Evolutionary conservation across 768 basidiomycete genomes (phyloP), one percentile per base, ranked within the genome.

Genomic region (Leccinellum luteum): DNA sequence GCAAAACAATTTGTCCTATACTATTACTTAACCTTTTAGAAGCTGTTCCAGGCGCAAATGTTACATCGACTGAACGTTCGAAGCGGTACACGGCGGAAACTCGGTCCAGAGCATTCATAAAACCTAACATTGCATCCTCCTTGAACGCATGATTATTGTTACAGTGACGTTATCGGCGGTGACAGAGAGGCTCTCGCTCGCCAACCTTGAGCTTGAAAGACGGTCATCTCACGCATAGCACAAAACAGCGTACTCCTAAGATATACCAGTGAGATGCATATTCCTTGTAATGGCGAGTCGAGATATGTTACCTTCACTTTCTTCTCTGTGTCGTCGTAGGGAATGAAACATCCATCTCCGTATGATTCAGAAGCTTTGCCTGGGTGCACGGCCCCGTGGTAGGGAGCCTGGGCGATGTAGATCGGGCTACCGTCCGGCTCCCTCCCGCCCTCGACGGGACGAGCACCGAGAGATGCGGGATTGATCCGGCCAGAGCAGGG

Each of bases 391-490:
- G 76, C 79, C 21, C 73, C 75, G 13, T 81, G 73, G 72, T 85
- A 67, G 12, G 76, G 73, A 3, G 85, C 88, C 63, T 83, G 79
- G 6, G 81, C 84, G 55, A 91, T 75, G 69, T 81, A 89, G 17
- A 89, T 74, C 7, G 75, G 76, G 1, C 78, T 75, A n/a, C 86
- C 86, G 56, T 85, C 78, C 14, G 76, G 74, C 66, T 90, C 89
- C 28, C 70, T 75, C 3, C 89, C 89, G 50, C 85, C 89, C 58
- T 89, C 86, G 34, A 91, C 85, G 1, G 86, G 86, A 5, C 59
- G 70, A 48, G 71, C 71, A 48, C 79, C 74, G 31, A 88, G 79
- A 35, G 63, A 55, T 1, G 65, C 47, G 32, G 82, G 56, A 52
- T 83, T 75, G 56, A 89, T 60, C 6, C 66, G 69, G 27, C 85